Conservation (phyloP, 2,329 filamentous ascomycete species). For the Juglanconis oblonga region DNA sequence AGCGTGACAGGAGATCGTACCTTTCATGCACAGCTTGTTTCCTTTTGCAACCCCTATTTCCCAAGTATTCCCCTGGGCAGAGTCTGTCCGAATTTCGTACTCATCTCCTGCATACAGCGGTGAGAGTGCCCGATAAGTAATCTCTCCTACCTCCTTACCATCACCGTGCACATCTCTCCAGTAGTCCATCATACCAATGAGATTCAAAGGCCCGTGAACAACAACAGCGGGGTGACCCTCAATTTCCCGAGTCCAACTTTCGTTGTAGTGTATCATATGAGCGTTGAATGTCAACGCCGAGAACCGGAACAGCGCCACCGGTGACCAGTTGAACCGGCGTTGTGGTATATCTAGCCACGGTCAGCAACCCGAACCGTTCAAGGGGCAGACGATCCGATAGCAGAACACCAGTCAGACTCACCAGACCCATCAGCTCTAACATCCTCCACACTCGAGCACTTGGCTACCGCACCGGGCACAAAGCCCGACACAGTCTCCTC, state of each 20-base stretch:
- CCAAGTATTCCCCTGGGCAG: constrained; percentile 32
- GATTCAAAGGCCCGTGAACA: constrained; percentile 77
- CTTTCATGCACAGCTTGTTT: constrained; percentile 34
- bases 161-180: constrained; percentile 50
- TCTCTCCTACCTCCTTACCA: constrained; percentile 34
- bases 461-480: background rate
- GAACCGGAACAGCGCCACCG: constrained; percentile 68
- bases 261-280: constrained; percentile 81
- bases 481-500: background rate
- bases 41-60: constrained; percentile 47
- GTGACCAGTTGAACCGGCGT: constrained; percentile 40
- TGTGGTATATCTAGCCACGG: background rate
- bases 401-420: background rate
- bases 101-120: constrained; percentile 68
- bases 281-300: constrained; percentile 83
- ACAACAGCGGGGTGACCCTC: constrained; percentile 70
- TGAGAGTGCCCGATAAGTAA: constrained; percentile 67
- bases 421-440: constrained; percentile 2
- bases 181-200: constrained; percentile 70
- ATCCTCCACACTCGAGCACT: constrained; percentile 8
- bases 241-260: constrained; percentile 58
- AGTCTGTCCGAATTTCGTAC: constrained; percentile 58
- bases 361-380: background rate
- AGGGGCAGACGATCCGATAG: background rate
- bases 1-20: constrained; percentile 23